Conservation (phyloP, 2,329 filamentous ascomycete species). For the Hypoxylon sp. region DNA sequence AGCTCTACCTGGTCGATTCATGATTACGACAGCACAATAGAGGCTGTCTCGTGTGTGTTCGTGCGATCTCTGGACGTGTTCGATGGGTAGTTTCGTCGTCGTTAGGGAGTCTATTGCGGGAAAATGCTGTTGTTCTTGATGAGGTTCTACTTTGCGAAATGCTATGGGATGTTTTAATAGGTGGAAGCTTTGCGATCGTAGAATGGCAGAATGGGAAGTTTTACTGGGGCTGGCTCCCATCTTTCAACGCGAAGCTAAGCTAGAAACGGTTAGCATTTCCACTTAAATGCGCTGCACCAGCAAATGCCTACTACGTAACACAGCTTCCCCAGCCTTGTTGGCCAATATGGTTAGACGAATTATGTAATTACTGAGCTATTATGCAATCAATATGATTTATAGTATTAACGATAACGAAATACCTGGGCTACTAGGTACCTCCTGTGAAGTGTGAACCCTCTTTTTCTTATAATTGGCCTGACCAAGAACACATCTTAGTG, state of each 20-base stretch:
- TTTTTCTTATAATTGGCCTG: no score
- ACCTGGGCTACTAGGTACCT: no score
- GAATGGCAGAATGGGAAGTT: constrained; percentile 33
- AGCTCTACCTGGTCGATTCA: constrained; percentile 68
- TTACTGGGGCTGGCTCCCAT: constrained; percentile 37
- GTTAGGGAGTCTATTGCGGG: constrained; percentile 7
- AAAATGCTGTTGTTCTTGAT: constrained; percentile 13
- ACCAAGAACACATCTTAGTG: no score
- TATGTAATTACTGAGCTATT: no score
- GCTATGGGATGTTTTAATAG: constrained; percentile 16
- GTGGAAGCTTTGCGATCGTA: constrained; percentile 38
- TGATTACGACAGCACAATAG: constrained; percentile 48
- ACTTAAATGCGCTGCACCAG: constrained; percentile 8
- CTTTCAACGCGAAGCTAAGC: constrained; percentile 18
- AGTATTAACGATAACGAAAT: no score
- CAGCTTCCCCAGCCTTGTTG: no score
- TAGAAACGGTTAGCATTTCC: constrained; percentile 7
- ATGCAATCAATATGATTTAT: no score
- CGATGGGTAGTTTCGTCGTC: constrained; percentile 17
- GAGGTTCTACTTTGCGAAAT: constrained; percentile 32
- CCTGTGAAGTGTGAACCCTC: no score
- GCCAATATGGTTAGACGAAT: no score
- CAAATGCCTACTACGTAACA: constrained; percentile 8
- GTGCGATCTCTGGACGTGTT: constrained; percentile 6
- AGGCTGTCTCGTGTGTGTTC: constrained; percentile 15